A percentile compares a stretch with the other conserved stretches of the same genome.
Conservation (phyloP, 2,329 filamentous ascomycete genomes). For the Proliferodiscus dingleyae region DNA sequence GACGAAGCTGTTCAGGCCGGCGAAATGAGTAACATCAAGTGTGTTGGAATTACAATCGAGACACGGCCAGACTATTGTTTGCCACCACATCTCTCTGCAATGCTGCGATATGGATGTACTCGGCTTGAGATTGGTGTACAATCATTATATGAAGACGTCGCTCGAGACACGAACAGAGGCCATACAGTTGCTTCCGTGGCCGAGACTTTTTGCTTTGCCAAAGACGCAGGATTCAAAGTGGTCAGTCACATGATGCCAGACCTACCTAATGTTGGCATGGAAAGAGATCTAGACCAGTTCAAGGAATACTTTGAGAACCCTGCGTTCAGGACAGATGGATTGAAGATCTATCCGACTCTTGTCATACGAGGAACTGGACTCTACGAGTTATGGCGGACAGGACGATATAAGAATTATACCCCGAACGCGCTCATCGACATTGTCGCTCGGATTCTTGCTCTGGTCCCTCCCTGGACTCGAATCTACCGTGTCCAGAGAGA, state of each 20-base stretch:
- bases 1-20: constrained; percentile 93
- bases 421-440: constrained; percentile 95
- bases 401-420: constrained; percentile 97
- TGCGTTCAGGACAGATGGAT: constrained; percentile 88
- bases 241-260: constrained; percentile 99
- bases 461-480: constrained; percentile 94
- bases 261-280: constrained; percentile 95
- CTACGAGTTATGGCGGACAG: constrained; percentile 96
- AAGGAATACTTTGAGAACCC: constrained; percentile 97
- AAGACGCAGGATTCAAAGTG: constrained; percentile 98
- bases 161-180: constrained; percentile 93
- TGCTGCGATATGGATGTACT: constrained; percentile 97
- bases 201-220: constrained; percentile 94
- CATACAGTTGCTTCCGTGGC: constrained; percentile 94
- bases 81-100: constrained; percentile 89
- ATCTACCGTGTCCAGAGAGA: constrained; percentile 98
- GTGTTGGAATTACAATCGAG: constrained; percentile 97
- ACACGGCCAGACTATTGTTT: constrained; percentile 95
- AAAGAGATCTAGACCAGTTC: constrained; percentile 94
- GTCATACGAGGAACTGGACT: constrained; percentile 95
- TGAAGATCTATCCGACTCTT: constrained; percentile 97
- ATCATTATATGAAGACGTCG: constrained; percentile 95
- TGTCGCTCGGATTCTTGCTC: constrained; percentile 88
- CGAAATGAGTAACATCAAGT: constrained; percentile 96
- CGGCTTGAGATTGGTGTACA: constrained; percentile 92